Evolutionary conservation across 1,139 yeast species (phyloP), one percentile per base, ranked within the genome.

Genomic region (Oligophagozyma castellii): DNA sequence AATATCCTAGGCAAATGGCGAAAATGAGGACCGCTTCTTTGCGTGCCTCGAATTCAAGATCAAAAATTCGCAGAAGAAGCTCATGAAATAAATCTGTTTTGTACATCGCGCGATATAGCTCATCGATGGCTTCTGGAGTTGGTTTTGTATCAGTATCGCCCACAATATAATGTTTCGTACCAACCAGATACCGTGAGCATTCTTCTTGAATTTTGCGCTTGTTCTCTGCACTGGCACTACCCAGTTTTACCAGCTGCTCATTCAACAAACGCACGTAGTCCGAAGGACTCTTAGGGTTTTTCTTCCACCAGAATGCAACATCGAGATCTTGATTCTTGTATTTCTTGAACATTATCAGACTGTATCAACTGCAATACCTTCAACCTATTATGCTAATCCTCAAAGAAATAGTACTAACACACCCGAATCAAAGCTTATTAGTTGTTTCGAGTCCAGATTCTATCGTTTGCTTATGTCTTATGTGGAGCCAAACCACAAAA

Each of bases 241-340:
- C 92, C 22, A 79, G 61, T 47, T 80, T 76, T 21, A 63, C 55
- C 12, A 83, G 63, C 43, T 72, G 81, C 31, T 89, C 96, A 40
- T 70, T 70, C 37, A 84, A 63, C 10, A 74, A 72, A 33, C 81
- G 66, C 11, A 83, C 77, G 35, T 84, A 65, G 47, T 89, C 98
- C 21, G 68, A 71, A 2, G 95, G 93, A 2, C 94, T 75, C 54
- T 83, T 83, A n/a, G 93, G 94, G 50, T 76, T 80, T 48, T 95
- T 67, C 43, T 83, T 79, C 65, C 89, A 86, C 45, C 89, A 62
- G 48, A 86, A 86, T 12, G 95, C 79, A 95, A 86, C 83, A 29
- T 46, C 51, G 26, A 46, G 29, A 26, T 46, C 51, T 29, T 44
- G 50, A 24, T 43, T 46, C 33, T 44, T 44, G 32, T 45, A 44